Base-by-base conservation (phyloP, 2,329 filamentous ascomycete species). In the Magnaporthiopsis incrustans region DNA sequence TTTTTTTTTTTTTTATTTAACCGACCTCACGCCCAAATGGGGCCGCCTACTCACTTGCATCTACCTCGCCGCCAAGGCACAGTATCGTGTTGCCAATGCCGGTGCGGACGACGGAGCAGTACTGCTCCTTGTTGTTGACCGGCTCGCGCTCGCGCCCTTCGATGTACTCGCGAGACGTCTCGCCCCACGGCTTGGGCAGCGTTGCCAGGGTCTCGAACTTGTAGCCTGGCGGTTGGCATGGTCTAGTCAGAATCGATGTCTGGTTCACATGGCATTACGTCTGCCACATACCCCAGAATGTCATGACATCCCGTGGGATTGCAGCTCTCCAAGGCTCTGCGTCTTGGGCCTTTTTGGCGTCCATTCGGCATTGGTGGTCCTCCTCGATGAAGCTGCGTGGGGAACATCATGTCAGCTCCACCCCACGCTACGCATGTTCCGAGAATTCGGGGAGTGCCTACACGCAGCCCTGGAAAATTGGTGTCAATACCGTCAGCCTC, bases 181-280 rank as follows among this genome's bases (percentile, higher is more conserved):
- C 84, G 63, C 83, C 87, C 87, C 93, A 97, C 0, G 89, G 84
- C 2, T 82, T 78, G 2, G 91, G 88, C 4, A 98, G 78, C 2
- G 95, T 88, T 8, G 88, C 87, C 1, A 99, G 77, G 0, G 91
- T 90, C 76, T 99, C 95, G 71, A 99, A 99, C 74, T 99, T 99
- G 79, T 99, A 99, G 50, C 94, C 91, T 94, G 15, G 3, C 33
- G 18, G 25, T 50, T 2, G 61, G 50, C 14, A 57, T 15, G 10
- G 10, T 30, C 57, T 33, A 15, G 25, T 30, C 11, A 50, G 35
- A 25, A 61, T 10, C 18, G 10, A 22, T 50, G 15, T 2, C 15
- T 7, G 5, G 11, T 30, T 35, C 18, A 15, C 35, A 4, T 15
- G 1, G 1, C 4, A 44, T 11, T 3, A 3, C 10, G 14, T 6